These are phyloP conservation scores for Kandelia obovata DNA, from an alignment of 345 rosid genomes.

Conservation along the genomic window DNA sequence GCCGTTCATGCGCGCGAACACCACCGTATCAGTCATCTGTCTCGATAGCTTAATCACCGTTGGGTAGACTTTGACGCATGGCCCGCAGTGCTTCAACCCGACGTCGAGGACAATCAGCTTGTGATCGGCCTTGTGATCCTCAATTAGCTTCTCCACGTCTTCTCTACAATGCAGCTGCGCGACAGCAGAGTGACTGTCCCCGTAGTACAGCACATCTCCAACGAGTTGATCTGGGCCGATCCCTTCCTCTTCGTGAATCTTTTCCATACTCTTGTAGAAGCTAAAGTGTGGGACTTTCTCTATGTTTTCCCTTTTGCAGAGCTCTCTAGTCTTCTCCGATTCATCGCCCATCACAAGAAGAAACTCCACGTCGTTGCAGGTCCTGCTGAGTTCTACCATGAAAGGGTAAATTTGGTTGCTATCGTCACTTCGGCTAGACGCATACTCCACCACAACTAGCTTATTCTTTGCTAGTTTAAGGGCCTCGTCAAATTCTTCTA, in stretches of 20 bases:
- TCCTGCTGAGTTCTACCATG: slow-evolving; percentile 76
- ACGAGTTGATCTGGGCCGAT: slow-evolving; percentile 73
- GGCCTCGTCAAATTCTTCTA: slow-evolving; percentile 73
- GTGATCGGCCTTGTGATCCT: slow-evolving; percentile 53
- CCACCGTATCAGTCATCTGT: slow-evolving; percentile 67
- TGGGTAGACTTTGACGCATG: slow-evolving; percentile 95
- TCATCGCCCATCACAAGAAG: slow-evolving; percentile 84
- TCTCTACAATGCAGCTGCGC: slow-evolving; percentile 66
- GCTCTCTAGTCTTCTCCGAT: slow-evolving; percentile 65
- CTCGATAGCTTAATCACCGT: slow-evolving; percentile 72
- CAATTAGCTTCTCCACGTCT: slow-evolving; percentile 76
- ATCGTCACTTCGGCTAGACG: slow-evolving; percentile 44
- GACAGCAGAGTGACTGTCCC: slow-evolving; percentile 80
- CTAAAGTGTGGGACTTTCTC: slow-evolving; percentile 79
- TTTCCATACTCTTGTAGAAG: slow-evolving; percentile 84
- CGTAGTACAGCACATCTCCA: slow-evolving; percentile 94
- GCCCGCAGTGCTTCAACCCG: slow-evolving; percentile 86
- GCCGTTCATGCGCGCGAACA: slow-evolving; percentile 88
- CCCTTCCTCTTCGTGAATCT: slow-evolving; percentile 88
- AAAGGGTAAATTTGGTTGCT: slow-evolving; percentile 75
- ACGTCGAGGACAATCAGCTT: slow-evolving; percentile 86
- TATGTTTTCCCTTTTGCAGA: slow-evolving; percentile 74
- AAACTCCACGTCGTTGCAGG: slow-evolving; percentile 78
- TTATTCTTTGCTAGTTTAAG: slow-evolving; percentile 52
- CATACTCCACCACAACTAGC: slow-evolving; percentile 82